These are phyloP conservation scores for Phytophthora citrophthora DNA, from an alignment of 352 stramenopile species.

Conservation along the genomic window DNA sequence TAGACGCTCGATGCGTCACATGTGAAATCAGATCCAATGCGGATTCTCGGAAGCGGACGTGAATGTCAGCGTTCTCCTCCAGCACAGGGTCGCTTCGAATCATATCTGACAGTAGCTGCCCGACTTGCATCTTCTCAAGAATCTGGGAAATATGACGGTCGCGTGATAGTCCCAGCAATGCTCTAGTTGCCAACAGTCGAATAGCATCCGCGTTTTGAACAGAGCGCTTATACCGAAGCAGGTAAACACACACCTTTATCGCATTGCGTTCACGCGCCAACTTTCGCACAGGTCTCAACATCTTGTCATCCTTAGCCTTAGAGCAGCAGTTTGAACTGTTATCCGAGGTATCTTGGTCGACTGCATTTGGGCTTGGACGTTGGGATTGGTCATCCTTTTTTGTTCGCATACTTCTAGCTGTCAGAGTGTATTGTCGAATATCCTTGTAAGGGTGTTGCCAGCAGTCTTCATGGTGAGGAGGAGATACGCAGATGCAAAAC, in stretches of 20 bases:
- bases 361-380: slow-evolving; percentile 11
- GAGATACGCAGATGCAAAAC: slow-evolving; percentile 86
- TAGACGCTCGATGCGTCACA: slow-evolving; percentile 83
- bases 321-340: slow-evolving; percentile 52
- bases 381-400: slow-evolving; percentile 42
- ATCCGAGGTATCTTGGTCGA: slow-evolving; percentile 13
- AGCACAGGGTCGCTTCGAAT: slow-evolving; percentile 87
- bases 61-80: slow-evolving; percentile 85
- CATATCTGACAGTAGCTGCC: slow-evolving; percentile 85
- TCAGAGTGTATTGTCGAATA: slow-evolving; percentile 81
- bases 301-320: slow-evolving; percentile 70
- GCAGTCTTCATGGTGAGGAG: slow-evolving; percentile 78
- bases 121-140: slow-evolving; percentile 91
- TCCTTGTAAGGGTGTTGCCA: slow-evolving; percentile 89
- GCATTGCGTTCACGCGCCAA: slow-evolving; percentile 81
- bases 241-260: slow-evolving; percentile 88
- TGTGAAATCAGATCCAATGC: slow-evolving; percentile 89
- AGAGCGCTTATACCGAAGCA: slow-evolving; percentile 88
- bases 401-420: slow-evolving; percentile 69
- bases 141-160: slow-evolving; percentile 91
- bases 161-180: slow-evolving; percentile 80
- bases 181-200: slow-evolving; percentile 81
- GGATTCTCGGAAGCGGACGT: slow-evolving; percentile 88
- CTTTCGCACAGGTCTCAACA: slow-evolving; percentile 72
- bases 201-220: slow-evolving; percentile 89